These are phyloP conservation scores for Angophora floribunda DNA, from an alignment of 345 rosid species.

Conservation along the genomic window DNA sequence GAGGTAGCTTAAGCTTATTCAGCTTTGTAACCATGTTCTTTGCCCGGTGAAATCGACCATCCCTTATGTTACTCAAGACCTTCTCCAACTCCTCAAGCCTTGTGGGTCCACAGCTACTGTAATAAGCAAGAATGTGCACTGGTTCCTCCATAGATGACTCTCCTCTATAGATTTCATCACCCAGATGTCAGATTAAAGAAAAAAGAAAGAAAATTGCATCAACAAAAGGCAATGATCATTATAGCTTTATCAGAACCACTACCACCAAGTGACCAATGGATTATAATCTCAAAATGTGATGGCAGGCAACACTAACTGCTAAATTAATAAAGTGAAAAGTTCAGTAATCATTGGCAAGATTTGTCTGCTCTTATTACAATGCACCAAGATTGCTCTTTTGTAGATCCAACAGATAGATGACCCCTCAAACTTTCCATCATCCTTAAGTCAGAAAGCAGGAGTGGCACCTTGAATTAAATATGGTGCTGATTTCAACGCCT, in stretches of 20 bases:
- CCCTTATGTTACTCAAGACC: slow-evolving; percentile 63
- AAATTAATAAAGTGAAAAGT: neutral
- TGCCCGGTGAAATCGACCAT: slow-evolving; percentile 82
- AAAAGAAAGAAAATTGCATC: neutral
- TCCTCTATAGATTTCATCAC: slow-evolving; percentile 13
- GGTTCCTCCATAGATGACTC: slow-evolving; percentile 62
- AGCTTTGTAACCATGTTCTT: slow-evolving; percentile 67
- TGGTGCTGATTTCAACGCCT: slow-evolving; percentile 90
- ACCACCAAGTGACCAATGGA: neutral
- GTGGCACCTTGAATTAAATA: slow-evolving; percentile 56
- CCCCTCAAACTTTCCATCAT: neutral
- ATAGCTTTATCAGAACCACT: neutral
- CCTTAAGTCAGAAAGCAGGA: neutral
- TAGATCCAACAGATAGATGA: neutral
- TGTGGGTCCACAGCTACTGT: slow-evolving; percentile 79
- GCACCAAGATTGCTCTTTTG: neutral
- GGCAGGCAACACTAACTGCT: neutral
- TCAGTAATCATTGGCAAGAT: neutral
- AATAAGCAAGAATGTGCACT: slow-evolving; percentile 93
- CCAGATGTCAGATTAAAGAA: neutral
- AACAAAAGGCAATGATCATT: neutral
- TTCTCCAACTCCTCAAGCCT: slow-evolving; percentile 56
- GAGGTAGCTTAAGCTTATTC: slow-evolving; percentile 73
- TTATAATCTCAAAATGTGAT: neutral
- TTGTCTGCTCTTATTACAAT: neutral